Evolutionary conservation across 805 yeast species (phyloP), one percentile per base, ranked within the genome.

Genomic region (Suhomyces kilbournensis): DNA sequence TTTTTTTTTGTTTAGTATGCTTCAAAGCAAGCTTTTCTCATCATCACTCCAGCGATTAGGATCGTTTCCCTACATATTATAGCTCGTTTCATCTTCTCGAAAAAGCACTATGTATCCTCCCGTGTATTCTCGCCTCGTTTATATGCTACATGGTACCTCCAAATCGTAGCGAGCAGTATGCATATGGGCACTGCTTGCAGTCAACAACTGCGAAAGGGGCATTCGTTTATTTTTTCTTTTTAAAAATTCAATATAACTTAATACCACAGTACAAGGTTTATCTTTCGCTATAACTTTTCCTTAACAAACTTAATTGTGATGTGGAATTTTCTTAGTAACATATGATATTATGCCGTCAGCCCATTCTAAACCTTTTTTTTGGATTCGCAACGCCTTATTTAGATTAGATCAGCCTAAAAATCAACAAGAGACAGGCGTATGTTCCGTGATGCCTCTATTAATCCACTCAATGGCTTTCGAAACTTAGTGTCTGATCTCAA

Each of bases 151-250:
- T 35, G 9, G 20, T 35, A 38, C 42, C 42, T 15, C 23, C 23
- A 19, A 19, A 19, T 38, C 47, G 47, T 45, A 45, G 40, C 39
- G 47, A 45, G 30, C 14, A 30, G 39, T 12, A 45, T 45, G 47
- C 47, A 45, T n/a, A 26, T 45, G 47, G 15, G 34, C 20, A 23
- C 19, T 17, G 45, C 46, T 38, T 23, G 23, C 23, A 15, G 19
- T 15, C 34, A 26, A 44, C 46, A 44, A 44, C 10, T 2, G 7
- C n/a, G 22, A 35, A 35, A 35, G 40, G 20, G 40, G 40, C 19
- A 22, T 10, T 35, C 20, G n/a, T 7, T 19, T 17, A n/a, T 19
- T 19, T 38, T 17, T 19, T n/a, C n/a, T n/a, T n/a, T n/a, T n/a
- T n/a, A n/a, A n/a, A n/a, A n/a, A n/a, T n/a, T n/a, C n/a, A n/a